Evolutionary conservation across 1,284 basidiomycete species (phyloP).

Genomic region (Fomitopsis palustris): DNA sequence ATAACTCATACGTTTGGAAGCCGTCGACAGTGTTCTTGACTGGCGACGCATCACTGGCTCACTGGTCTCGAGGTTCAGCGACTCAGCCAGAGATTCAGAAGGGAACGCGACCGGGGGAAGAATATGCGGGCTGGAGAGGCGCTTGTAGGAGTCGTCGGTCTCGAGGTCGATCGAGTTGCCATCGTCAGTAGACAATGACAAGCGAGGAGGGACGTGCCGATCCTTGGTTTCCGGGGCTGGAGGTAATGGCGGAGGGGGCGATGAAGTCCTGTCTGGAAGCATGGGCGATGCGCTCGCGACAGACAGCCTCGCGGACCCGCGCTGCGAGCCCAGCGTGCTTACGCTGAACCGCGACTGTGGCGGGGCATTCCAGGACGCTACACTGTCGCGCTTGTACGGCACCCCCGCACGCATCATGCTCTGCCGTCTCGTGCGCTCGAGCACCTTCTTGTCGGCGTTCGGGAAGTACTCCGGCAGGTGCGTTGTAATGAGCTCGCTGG

Average conservation of each 20-base stretch:
- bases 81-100: constrained; percentile 75
- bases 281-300: constrained; percentile 40
- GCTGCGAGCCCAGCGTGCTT: constrained; percentile 60
- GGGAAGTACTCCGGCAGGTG: constrained; percentile 98
- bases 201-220: constrained; percentile 46
- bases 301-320: constrained; percentile 43
- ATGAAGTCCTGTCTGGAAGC: constrained; percentile 14
- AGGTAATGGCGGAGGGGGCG: constrained; percentile 22
- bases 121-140: constrained; percentile 48
- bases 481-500: constrained; percentile 95
- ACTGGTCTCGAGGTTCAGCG: constrained; percentile 56
- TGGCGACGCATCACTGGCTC: constrained; percentile 26
- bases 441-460: constrained; percentile 83
- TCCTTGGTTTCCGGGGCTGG: constrained; percentile 21
- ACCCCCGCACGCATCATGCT: constrained; percentile 64
- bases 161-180: constrained; percentile 35
- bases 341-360: constrained; percentile 60
- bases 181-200: constrained; percentile 54
- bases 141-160: constrained; percentile 11
- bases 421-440: constrained; percentile 81
- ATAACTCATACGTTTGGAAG: constrained; percentile 73
- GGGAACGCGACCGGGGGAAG: constrained; percentile 82
- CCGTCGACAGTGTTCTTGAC: constrained; percentile 42
- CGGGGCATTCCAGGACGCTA: constrained; percentile 34
- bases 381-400: constrained; percentile 30